Percentiles rank a stretch among this genome's conserved stretches.
These are phyloP conservation scores for Magnusiomyces ingens DNA, from an alignment of 1,139 yeast genomes.

Conservation along the genomic window DNA sequence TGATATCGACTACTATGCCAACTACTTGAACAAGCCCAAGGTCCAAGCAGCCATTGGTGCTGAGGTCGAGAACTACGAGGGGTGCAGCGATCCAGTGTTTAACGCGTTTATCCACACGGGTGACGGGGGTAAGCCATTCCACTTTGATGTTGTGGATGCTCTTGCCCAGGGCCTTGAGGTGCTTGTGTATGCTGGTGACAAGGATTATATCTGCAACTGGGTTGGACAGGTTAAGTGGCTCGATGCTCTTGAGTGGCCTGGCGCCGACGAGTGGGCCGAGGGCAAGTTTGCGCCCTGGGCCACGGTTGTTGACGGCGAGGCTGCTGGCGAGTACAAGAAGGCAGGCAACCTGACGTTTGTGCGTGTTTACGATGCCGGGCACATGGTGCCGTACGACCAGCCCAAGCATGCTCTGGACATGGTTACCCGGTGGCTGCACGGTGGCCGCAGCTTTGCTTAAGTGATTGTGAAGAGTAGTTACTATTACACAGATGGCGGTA, in stretches of 20 bases:
- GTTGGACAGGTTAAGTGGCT: constrained; percentile 81
- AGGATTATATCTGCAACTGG: constrained; percentile 74
- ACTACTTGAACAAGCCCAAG: constrained; percentile 58
- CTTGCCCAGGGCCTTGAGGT: constrained; percentile 45
- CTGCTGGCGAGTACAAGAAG: constrained; percentile 55
- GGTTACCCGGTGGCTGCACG: constrained; percentile 38
- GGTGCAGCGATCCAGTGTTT: constrained; percentile 51
- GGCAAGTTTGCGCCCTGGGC: constrained; percentile 35
- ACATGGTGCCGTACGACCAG: constrained; percentile 74
- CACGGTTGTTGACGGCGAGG: constrained; percentile 34
- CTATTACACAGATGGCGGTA: too few species aligned
- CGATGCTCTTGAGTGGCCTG: constrained; percentile 56
- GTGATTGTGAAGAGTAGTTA: too few species aligned
- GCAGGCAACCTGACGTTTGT: constrained; percentile 53
- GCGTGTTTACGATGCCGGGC: constrained; percentile 61
- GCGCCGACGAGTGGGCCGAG: constrained; percentile 32
- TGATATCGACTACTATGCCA: constrained; percentile 57
- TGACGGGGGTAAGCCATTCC: constrained; percentile 60
- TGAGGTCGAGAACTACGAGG: constrained; percentile 74
- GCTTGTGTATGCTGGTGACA: constrained; percentile 14
- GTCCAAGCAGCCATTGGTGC: constrained; percentile 86
- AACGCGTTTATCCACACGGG: constrained; percentile 60
- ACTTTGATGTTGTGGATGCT: constrained; percentile 50
- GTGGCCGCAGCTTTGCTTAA: neutral
- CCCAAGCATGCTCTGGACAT: constrained; percentile 67